Percentiles rank a stretch among this genome's conserved stretches.
Conservation (phyloP, 2,329 filamentous ascomycete species). For the Nemania serpens region DNA sequence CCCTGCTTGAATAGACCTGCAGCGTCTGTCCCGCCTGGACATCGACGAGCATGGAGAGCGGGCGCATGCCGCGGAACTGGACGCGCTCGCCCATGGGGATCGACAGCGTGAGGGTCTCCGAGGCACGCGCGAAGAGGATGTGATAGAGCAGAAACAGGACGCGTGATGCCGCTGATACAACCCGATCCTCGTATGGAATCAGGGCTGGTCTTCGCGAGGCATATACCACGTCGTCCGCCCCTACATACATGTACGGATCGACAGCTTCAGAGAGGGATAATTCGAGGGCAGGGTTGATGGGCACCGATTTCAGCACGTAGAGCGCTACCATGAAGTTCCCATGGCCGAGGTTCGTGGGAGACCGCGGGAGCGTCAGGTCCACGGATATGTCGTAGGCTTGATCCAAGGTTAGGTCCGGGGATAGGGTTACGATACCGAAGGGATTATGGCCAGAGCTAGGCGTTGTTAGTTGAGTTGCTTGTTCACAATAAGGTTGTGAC, state of each 20-base stretch:
- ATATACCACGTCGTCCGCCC: conserved; percentile 54
- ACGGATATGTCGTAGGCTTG: conserved; percentile 88
- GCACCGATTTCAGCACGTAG: conserved; percentile 62
- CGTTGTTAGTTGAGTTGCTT: neutral
- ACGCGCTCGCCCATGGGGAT: conserved; percentile 76
- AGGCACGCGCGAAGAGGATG: conserved; percentile 65
- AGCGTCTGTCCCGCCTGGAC: conserved; percentile 70
- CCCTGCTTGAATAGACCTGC: conserved; percentile 73
- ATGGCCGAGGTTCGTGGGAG: conserved; percentile 71
- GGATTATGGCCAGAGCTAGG: conserved; percentile 55
- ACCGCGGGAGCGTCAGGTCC: conserved; percentile 76
- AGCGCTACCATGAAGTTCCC: conserved; percentile 97
- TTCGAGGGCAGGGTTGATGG: conserved; percentile 39
- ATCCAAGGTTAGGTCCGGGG: conserved; percentile 62
- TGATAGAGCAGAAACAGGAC: conserved; percentile 71
- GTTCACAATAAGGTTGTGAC: neutral
- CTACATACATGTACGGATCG: conserved; percentile 44
- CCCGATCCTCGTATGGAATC: conserved; percentile 75
- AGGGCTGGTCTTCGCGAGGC: conserved; percentile 75
- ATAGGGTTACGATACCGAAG: conserved; percentile 55
- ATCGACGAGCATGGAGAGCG: conserved; percentile 60
- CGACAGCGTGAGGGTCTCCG: conserved; percentile 66
- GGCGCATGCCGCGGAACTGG: conserved; percentile 60
- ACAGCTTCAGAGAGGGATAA: conserved; percentile 22
- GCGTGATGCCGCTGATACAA: conserved; percentile 66